phyloP scores from a whole-genome alignment of 352 stramenopile genomes.

The Halophytophthora polymorphica region DNA sequence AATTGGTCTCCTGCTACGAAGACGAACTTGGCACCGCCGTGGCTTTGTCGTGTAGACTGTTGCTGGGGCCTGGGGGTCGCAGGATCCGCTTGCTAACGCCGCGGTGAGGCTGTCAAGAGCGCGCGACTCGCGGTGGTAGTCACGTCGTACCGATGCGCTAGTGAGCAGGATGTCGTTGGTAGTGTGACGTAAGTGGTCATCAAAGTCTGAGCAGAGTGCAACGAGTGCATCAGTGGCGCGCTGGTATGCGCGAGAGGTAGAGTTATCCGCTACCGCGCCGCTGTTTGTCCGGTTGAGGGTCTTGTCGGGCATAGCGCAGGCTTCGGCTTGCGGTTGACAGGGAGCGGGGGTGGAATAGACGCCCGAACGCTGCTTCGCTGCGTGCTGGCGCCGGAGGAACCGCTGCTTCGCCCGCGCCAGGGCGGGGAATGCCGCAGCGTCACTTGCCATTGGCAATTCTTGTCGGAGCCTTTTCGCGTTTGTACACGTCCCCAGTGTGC shows the following conservation, averaged over 20 bases:
- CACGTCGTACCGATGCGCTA: slow-evolving; percentile 14
- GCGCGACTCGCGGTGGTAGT: slow-evolving; percentile 18
- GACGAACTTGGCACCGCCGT: slow-evolving; percentile 5
- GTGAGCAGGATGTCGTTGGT: slow-evolving; percentile 11
- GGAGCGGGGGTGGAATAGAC: neutral
- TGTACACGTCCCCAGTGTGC: too few species aligned
- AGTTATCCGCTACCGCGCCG: too few species aligned
- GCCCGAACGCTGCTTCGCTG: neutral
- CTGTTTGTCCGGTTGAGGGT: too few species aligned
- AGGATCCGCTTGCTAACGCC: slow-evolving; percentile 2
- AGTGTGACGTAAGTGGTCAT: slow-evolving; percentile 17
- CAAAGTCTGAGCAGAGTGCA: slow-evolving; percentile 18
- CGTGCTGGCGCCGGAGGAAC: slow-evolving; percentile 13
- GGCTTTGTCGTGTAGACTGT: neutral
- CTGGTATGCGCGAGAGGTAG: too few species aligned
- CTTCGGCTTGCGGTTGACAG: neutral
- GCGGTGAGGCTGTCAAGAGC: slow-evolving; percentile 21
- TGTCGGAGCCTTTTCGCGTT: too few species aligned
- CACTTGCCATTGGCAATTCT: too few species aligned
- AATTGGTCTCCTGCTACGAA: slow-evolving; percentile 1
- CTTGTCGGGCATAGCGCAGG: too few species aligned
- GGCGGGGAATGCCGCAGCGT: slow-evolving; percentile 18
- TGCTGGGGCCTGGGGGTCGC: neutral
- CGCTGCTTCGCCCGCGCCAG: slow-evolving; percentile 28
- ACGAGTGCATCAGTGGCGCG: slow-evolving; percentile 8